Evolutionary conservation across 768 basidiomycete genomes (phyloP), one percentile per base, ranked within the genome.

Genomic region (Tulasnella sp.): DNA sequence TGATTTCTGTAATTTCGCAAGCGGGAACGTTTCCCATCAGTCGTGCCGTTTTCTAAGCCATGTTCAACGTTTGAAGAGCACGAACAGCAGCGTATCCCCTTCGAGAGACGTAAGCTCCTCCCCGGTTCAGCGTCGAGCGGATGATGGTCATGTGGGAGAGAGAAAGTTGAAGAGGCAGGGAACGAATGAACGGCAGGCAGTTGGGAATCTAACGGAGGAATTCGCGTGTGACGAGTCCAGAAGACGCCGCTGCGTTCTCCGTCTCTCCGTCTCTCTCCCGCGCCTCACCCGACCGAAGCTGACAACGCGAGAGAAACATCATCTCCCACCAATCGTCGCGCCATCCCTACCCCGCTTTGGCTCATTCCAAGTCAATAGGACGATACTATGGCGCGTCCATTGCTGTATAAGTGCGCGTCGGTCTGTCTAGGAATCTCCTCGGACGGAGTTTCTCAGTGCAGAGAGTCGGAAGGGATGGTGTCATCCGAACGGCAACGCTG

Each of bases 1-100:
- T 35, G 84, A 88, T 81, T 88, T 92, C 83, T 70, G 69, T 22
- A 5, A 7, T 9, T 19, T 17, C 5, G 8, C 22, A 22, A 17
- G 9, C n/a, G 11, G n/a, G 35, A 69, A 69, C 26, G 36, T 26
- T 7, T 36, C 12, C 5, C 1, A 16, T 16, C n/a, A 62, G 42
- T 17, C 69, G 17, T 12, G 26, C 8, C 40, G 7, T 65, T 35
- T 8, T 65, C 63, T 4, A 35, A 8, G n/a, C 34, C 22, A 8
- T n/a, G 59, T 8, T 22, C 11, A 12, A n/a, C 14, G n/a, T 11
- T 62, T n/a, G 7, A 7, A 7, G 59, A 37, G 52, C 22, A 59
- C 52, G 29, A 17, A 70, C 69, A 14, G 41, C 69, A 35, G 69
- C 69, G 59, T 70, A 70, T 62, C 69, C 69, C 47, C 69, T 70